phyloP scores from a whole-genome alignment of 345 rosid species.

The Eucalyptus marginata region DNA sequence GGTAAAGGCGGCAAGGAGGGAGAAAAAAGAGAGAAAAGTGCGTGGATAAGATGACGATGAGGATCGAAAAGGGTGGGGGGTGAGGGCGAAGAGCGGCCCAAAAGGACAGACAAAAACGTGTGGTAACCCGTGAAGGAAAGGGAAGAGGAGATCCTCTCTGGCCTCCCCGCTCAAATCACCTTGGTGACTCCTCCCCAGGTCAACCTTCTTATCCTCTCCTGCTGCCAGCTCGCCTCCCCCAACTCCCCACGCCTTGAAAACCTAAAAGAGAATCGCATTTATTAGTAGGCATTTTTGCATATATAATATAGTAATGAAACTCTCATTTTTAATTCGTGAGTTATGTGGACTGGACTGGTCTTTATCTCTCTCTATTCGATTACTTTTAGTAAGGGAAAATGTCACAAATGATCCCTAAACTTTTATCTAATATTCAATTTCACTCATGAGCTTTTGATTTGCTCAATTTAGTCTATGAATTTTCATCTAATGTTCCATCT shows the following conservation, averaged over 20 bases:
- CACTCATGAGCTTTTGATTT: too few species aligned
- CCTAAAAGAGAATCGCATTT: neutral
- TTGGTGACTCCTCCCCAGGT: neutral
- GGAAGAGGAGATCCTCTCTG: neutral
- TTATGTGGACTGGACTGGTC: neutral
- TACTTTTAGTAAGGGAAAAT: too few species aligned
- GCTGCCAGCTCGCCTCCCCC: neutral
- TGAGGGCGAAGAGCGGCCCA: neutral
- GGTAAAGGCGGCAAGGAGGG: neutral
- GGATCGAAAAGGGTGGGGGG: neutral
- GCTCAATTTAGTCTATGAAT: accelerated
- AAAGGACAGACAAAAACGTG: neutral
- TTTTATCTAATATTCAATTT: too few species aligned
- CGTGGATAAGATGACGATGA: neutral
- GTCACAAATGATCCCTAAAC: too few species aligned
- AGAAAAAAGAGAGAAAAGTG: neutral
- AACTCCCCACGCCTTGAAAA: neutral
- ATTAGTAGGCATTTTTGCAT: neutral
- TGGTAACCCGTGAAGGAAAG: neutral
- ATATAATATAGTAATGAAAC: too few species aligned
- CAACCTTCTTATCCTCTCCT: conserved; percentile 11
- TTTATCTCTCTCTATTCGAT: neutral
- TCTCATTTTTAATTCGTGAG: neutral
- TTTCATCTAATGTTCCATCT: too few species aligned
- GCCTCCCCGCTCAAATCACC: neutral